Evolutionary conservation across 441 rosid genomes (phyloP), one percentile per base, ranked within the genome.

Genomic region (Populus hybrid): DNA sequence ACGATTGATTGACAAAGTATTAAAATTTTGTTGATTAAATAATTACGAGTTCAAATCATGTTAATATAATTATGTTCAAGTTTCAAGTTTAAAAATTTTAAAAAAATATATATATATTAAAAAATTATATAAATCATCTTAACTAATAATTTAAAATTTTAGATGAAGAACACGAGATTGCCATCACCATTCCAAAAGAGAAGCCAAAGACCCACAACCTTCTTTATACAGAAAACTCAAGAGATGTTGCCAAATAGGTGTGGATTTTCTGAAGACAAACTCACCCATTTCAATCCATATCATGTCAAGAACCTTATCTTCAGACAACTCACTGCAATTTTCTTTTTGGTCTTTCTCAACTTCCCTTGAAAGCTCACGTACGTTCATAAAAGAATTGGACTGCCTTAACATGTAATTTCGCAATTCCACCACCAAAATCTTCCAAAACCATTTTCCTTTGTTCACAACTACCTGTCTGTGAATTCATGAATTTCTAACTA

Each of bases 171-270:
- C 1, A 34, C 1, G 69, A 83, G 79, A 24, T 76, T 72, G 30
- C 90, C 89, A 72, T 87, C 81, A 34, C 83, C 82, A 77, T 81
- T 76, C 16, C 35, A 89, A 84, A 79, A 95, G 83, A 70, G 97
- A 85, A 32, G 88, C 87, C 57, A 88, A 80, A 82, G 94, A 91
- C 82, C 89, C 88, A 73, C 80, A 92, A 67, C 89, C 88, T 82
- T 91, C 89, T 80, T 91, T 88, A 72, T 74, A 88, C 30, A 95
- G 93, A 87, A 87, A 94, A 83, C 92, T 87, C 85, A 92, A 75
- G 18, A 95, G 80, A 79, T 91, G 86, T 85, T 89, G 88, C 95
- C 97, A 94, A 76, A 89, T 69, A 21, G 95, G 95, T n/a, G 82
- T 76, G 10, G 84, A 84, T 72, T 82, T 86, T 81, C 83, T 84